phyloP scores from a whole-genome alignment of 192 early-diverging fungal species.

The Endogone sp. region DNA sequence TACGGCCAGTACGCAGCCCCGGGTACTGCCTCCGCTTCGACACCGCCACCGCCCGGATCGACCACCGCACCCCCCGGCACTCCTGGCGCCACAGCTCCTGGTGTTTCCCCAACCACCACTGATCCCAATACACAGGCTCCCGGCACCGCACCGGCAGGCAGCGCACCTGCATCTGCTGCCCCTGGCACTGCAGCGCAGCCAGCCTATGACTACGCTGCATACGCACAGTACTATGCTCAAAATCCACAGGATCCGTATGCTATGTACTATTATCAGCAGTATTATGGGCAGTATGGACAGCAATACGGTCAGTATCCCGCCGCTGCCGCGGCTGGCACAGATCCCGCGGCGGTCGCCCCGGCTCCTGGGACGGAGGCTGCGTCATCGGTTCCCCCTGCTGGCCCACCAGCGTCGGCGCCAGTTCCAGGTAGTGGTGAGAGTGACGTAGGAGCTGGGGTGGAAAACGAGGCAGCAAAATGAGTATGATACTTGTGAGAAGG shows the following conservation, averaged over 20 bases:
- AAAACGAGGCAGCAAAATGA: neutral
- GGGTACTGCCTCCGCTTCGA: neutral
- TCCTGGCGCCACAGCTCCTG: neutral
- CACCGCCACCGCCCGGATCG: neutral
- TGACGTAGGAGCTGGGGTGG: neutral
- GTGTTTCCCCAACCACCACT: neutral
- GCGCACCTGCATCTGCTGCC: neutral
- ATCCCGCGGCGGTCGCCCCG: neutral
- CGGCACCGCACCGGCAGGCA: neutral
- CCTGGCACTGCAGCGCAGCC: neutral
- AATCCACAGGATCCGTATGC: neutral
- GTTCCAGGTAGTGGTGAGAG: neutral
- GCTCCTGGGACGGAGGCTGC: neutral
- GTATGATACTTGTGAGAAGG: neutral
- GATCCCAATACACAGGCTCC: neutral
- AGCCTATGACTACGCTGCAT: neutral
- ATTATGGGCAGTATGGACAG: neutral
- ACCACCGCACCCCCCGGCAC: neutral
- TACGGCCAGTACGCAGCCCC: neutral
- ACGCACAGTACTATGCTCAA: conserved; percentile 1
- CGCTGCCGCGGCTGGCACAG: no score
- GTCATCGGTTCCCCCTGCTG: neutral
- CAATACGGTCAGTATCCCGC: conserved; percentile 1
- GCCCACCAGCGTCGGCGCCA: no score
- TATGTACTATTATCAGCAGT: neutral